Evolutionary conservation across 2,329 filamentous ascomycete species (phyloP).

Genomic region (Fusarium domesticum): DNA sequence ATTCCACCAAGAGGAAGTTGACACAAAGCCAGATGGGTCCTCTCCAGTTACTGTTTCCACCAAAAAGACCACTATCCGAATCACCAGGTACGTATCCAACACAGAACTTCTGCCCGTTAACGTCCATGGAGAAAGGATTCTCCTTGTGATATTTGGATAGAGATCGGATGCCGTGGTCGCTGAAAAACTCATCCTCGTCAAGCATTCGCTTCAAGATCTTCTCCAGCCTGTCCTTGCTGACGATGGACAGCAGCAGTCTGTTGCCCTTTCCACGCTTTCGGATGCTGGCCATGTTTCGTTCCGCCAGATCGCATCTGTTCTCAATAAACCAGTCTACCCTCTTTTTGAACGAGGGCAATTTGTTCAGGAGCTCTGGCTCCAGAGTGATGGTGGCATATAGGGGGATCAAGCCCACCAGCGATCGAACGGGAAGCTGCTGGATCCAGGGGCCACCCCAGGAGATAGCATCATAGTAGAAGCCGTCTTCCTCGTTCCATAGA

Average conservation of each 20-base stretch:
- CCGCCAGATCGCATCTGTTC: constrained; percentile 79
- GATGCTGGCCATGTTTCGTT: constrained; percentile 93
- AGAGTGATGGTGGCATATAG: constrained; percentile 89
- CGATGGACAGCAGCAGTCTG: constrained; percentile 80
- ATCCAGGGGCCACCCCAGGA: constrained; percentile 93
- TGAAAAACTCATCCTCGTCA: constrained; percentile 89
- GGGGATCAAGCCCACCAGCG: constrained; percentile 88
- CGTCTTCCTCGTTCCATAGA: constrained; percentile 93
- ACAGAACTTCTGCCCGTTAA: constrained; percentile 84
- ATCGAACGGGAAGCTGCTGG: constrained; percentile 87
- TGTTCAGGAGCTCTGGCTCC: constrained; percentile 90
- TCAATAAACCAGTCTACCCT: constrained; percentile 92
- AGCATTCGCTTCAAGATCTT: constrained; percentile 90
- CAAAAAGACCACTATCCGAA: constrained; percentile 91
- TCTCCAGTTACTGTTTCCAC: constrained; percentile 97
- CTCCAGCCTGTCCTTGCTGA: constrained; percentile 87
- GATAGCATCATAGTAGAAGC: constrained; percentile 98
- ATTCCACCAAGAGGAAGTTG: constrained; percentile 92
- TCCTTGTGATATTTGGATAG: constrained; percentile 89
- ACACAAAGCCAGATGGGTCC: constrained; percentile 94
- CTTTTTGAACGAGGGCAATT: constrained; percentile 89
- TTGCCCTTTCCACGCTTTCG: constrained; percentile 86
- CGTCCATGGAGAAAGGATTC: constrained; percentile 90
- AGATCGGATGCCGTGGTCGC: constrained; percentile 85
- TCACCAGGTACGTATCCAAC: constrained; percentile 93